Base-by-base conservation (phyloP, 768 basidiomycete genomes). In the Lepiota brunneoincarnata region DNA sequence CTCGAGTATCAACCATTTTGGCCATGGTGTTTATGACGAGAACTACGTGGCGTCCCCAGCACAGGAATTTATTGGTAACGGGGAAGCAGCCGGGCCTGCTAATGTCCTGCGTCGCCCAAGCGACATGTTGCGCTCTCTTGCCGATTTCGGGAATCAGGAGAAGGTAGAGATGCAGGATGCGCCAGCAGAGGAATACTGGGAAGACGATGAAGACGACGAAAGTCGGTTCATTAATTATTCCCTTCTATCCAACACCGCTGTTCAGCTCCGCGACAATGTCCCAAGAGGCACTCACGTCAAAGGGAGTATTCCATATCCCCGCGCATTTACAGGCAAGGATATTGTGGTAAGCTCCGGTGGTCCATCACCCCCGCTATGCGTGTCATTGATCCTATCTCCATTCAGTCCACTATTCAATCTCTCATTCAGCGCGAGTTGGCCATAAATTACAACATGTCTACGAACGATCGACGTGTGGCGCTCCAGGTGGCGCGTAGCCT, bases 241-340 rank as follows among this genome's bases (percentile, higher is more conserved):
- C 9, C 72, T 97, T 41, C 76, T 98, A 43, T 89, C 86, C 20
- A 89, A 98, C 68, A 79, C 97, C 37, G 93, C 93, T 4, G 87
- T 96, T 2, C 86, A 89, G 61, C 69, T 98, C 49, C 81, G 87
- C 41, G 94, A 97, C 70, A 88, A 89, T 62, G 93, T 98, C 1
- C 89, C 89, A 4, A 80, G 92, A 46, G 88, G 88, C 3, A 86
- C 83, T 3, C 95, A 97, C 61, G 89, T 93, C 44, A 97, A 97
- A 72, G 92, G 92, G n/a, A 91, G 92, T 52, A 89, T 98, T 24
- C 90, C 91, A 1, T 96, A 96, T 67, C 88, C 87, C 2, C 77
- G 84, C 5, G 90, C 91, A 26, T 98, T 98, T 63, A 98, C 96
- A 5, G 96, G 95, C 7, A 92, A 90, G 61, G 94, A 98, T 67